Conservation (phyloP, 345 rosid species). For the Punica granatum region DNA sequence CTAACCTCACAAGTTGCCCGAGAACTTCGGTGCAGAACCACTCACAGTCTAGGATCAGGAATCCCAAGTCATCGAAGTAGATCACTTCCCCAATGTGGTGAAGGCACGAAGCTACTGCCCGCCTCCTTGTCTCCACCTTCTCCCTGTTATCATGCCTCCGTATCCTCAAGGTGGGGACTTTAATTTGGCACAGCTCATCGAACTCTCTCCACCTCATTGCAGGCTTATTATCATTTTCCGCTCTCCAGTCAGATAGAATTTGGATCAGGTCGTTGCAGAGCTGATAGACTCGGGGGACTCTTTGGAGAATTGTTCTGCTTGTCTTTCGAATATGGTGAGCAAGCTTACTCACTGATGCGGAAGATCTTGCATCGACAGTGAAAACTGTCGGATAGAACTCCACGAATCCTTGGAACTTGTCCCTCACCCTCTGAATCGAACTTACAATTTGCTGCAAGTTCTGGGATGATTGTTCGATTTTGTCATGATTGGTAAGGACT, state of each 20-base stretch:
- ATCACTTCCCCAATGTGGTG: conserved; percentile 86
- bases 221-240: conserved; percentile 63
- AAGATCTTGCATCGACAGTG: conserved; percentile 89
- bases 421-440: conserved; percentile 53
- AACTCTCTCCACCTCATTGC: conserved; percentile 91
- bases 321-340: conserved; percentile 62
- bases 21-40: conserved; percentile 90
- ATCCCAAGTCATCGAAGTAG: conserved; percentile 65
- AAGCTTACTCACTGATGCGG: conserved; percentile 70
- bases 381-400: conserved; percentile 77
- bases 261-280: conserved; percentile 73
- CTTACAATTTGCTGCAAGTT: conserved; percentile 47
- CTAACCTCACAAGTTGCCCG: conserved; percentile 65
- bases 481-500: conserved; percentile 74
- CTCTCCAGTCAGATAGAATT: conserved; percentile 80
- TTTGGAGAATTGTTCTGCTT: conserved; percentile 64
- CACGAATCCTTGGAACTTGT: conserved; percentile 70
- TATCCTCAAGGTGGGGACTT: conserved; percentile 69
- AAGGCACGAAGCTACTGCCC: conserved; percentile 76
- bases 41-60: conserved; percentile 70
- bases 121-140: conserved; percentile 63
- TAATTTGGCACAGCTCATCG: conserved; percentile 69
- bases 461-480: conserved; percentile 51
- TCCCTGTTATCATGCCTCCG: conserved; percentile 58
- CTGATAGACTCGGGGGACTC: conserved; percentile 88